Evolutionary conservation across 495 filamentous ascomycete genomes (phyloP).

Genomic region (Hypoxylon fuscum): DNA sequence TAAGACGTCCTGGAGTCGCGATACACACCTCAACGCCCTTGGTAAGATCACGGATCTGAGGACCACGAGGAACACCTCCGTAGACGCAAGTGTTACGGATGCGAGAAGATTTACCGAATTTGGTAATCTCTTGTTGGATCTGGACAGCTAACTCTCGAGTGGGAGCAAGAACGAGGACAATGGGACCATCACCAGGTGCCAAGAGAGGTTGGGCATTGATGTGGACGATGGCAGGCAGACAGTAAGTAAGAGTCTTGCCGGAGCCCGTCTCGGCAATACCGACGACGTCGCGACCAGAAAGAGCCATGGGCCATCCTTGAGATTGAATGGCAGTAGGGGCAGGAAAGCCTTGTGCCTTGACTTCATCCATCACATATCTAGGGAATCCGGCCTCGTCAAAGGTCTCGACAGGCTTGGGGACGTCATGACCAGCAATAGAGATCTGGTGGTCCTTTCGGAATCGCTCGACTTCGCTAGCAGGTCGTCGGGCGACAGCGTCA

Average conservation of each 20-base stretch:
- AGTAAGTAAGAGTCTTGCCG: constrained; percentile 98
- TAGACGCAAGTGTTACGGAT: constrained; percentile 99
- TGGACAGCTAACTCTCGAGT: constrained; percentile 98
- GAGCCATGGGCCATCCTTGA: constrained; percentile 99
- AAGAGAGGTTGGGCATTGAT: constrained; percentile 99
- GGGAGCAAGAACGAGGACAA: constrained; percentile 92
- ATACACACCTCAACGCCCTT: constrained; percentile 91
- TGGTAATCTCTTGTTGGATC: constrained; percentile 93
- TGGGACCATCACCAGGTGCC: constrained; percentile 95
- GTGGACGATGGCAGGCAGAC: constrained; percentile 97
- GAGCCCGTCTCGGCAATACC: constrained; percentile 99
- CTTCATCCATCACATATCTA: constrained; percentile 94
- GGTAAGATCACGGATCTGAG: constrained; percentile 92
- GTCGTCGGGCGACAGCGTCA: constrained; percentile 75
- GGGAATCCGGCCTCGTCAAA: constrained; percentile 99
- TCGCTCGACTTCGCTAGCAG: constrained; percentile 79
- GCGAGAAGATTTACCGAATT: constrained; percentile 96
- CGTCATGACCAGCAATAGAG: constrained; percentile 74
- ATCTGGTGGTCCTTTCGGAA: constrained; percentile 87
- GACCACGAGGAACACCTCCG: constrained; percentile 96
- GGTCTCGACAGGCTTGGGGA: constrained; percentile 91
- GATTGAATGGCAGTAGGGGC: constrained; percentile 95
- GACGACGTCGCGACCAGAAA: constrained; percentile 97
- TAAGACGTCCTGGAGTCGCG: constrained; percentile 95
- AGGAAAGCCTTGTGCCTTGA: constrained; percentile 95